Evolutionary conservation across 2,329 filamentous ascomycete genomes (phyloP), one percentile per base, ranked within the genome.

Genomic region (Paecilomyces sp.): DNA sequence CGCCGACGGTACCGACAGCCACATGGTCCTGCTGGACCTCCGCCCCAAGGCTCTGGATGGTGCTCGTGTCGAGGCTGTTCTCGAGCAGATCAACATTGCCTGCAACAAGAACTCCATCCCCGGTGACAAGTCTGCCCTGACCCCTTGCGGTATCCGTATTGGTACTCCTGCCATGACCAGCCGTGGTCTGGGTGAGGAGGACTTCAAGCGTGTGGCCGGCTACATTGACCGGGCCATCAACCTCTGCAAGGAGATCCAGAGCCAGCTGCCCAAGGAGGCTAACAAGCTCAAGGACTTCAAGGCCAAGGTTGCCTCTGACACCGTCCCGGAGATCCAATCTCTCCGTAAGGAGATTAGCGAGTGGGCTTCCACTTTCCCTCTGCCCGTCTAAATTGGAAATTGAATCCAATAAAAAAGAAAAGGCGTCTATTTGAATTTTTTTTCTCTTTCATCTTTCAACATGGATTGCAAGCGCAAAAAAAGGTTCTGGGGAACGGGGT

Each of bases 211-310:
- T 68, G 92, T 99, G 64, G 92, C 88, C 65, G 76, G 80, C 67
- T 97, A 96, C 83, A 96, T 97, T 69, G 91, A 96, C 76, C 83
- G 88, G 72, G 85, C 87, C 76, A 90, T 97, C 83, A 90, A 90
- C 81, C 84, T 97, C 73, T 90, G 88, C 84, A 91, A 92, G 85
- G 87, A 92, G 73, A 83, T 96, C 69, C 94, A 97, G 83, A 82
- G 75, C 61, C 81, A 83, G 65, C 85, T 97, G 25, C 93, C 94
- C 76, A 97, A 97, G 87, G 90, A 94, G 79, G 91, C 91, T 72
- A 99, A 97, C 87, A 97, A 95, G 87, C 90, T 96, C 77, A 97
- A 97, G 88, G 94, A 99, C 83, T 97, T 99, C 89, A 95, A 93
- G 85, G 87, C 86, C 75, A 93, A 91, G 85, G 91, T 96, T 63